Evolutionary conservation across 441 rosid genomes (phyloP), one percentile per base, ranked within the genome.

Genomic region (Arabidopsis lyrata): DNA sequence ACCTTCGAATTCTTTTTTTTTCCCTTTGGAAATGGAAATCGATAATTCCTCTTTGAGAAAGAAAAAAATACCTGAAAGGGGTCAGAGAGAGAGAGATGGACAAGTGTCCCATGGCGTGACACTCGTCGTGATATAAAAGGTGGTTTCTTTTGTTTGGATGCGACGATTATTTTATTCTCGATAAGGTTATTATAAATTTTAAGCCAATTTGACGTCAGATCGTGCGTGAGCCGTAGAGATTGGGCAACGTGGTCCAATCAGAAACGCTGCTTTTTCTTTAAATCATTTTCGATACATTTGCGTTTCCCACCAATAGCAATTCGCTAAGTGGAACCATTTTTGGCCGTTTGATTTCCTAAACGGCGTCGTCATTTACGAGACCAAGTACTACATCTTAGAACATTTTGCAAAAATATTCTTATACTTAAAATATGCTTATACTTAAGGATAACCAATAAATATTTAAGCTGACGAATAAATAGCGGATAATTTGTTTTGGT

Each of bases 31-130:
- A 18, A 12, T 31, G 67, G 69, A 57, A 73, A 64, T 52, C 54
- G 77, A 58, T 22, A 13, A 59, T 71, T 42, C 69, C 59, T 27
- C 60, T 66, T 77, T 53, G 58, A 66, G 77, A 52, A 71, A 60
- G 47, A 54, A 63, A 52, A 52, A 48, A 62, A 58, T 35, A 58
- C 57, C 67, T 77, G 76, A 75, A 47, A 56, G 22, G 22, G 56
- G 45, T 65, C 2, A 52, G 69, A 63, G 82, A 66, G 67, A 61
- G 66, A 58, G 77, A 54, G 45, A 77, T 42, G 77, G 92, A 91
- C 95, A 89, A 74, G 95, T 91, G 96, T 90, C 89, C 89, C 77
- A 24, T n/a, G 72, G 76, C 77, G 61, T 32, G 86, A 81, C 90
- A 86, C 88, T 85, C 69, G 88, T 88, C 91, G 77, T 16, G 50